Base-by-base conservation (phyloP, 1,284 basidiomycete species). In the Coniophora puteana region DNA sequence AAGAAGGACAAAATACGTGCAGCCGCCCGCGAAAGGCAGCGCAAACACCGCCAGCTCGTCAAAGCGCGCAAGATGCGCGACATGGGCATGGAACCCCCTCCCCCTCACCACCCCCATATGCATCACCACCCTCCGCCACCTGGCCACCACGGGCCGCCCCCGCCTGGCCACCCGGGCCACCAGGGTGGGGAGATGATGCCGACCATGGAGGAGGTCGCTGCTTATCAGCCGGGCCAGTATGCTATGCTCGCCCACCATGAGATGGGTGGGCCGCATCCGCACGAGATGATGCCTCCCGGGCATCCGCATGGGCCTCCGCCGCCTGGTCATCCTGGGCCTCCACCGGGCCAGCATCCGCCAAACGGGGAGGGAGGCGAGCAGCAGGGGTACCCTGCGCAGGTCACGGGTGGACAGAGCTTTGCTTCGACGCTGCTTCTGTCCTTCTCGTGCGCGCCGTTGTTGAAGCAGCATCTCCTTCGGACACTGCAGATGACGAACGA, bases 41-140 rank as follows among this genome's bases (percentile, higher is more conserved):
- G 85, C 39, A 89, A 89, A 51, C 87, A 89, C 58, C 80, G 87
- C 27, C 73, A 70, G 44, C 67, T 84, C 29, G 78, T 88, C 38
- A 88, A 88, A 62, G 78, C 83, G 56, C 72, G 78, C 49, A 86
- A 88, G 57, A 75, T 87, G 73, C 72, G 79, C 45, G 84, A 84
- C 48, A 69, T 87, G n/a, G 85, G 81, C 8, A 60, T 85, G 38
- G 82, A 86, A 53, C 83, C 84, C 78, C 78, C 79, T 41, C n/a
- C n/a, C n/a, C n/a, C n/a, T n/a, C n/a, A n/a, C n/a, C n/a, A n/a
- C n/a, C n/a, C n/a, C n/a, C n/a, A n/a, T n/a, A n/a, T n/a, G n/a
- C n/a, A n/a, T n/a, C n/a, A n/a, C n/a, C n/a, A n/a, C n/a, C n/a
- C n/a, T n/a, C n/a, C n/a, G n/a, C n/a, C n/a, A n/a, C n/a, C n/a